Base-by-base conservation (phyloP, 2,329 filamentous ascomycete genomes). In the Fusarium sp. region DNA sequence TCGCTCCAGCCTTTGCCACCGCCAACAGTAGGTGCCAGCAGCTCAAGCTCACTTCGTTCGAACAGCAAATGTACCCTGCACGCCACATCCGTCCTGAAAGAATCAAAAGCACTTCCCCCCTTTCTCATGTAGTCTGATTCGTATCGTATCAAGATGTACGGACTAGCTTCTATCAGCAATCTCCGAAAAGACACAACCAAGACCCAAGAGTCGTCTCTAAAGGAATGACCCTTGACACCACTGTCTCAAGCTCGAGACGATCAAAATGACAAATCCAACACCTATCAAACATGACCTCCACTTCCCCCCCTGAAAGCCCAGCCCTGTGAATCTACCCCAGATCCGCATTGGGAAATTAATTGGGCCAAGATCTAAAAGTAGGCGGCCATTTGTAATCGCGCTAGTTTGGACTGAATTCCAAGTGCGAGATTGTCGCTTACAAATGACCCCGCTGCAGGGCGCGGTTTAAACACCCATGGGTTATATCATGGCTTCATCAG, bases 291-390 rank as follows among this genome's bases (percentile, higher is more conserved):
- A 30, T 52, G 3, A 11, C 25, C 27, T n/a, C 27, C 48, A 52
- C 27, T 52, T 32, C 14, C 20, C 27, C 27, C 48, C 48, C 27
- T 32, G 48, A 52, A 52, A 13, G 8, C 48, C 48, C 27, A 32
- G 25, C 18, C 25, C 27, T 32, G 27, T 18, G 18, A 52, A 6
- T 32, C 11, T 52, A 52, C 48, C 48, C 48, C 48, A 32, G 48
- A 20, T 32, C 18, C 25, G 20, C 16, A 13, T 5, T 11, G 32
- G 48, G 48, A 52, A 32, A 52, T 52, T 32, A 52, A 20, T 30
- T 6, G 18, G n/a, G 48, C 25, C 48, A 52, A 52, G 48, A 52
- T 52, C 48, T 30, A 52, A 52, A 52, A 52, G 48, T 52, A 25
- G 48, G 23, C 23, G 23, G 23, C 3, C 11, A 9, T 50, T 52